A percentile compares a stretch with the other conserved stretches of the same genome.
Evolutionary conservation across 1,284 basidiomycete genomes (phyloP).

Genomic region (Sporisorium sorghi): DNA sequence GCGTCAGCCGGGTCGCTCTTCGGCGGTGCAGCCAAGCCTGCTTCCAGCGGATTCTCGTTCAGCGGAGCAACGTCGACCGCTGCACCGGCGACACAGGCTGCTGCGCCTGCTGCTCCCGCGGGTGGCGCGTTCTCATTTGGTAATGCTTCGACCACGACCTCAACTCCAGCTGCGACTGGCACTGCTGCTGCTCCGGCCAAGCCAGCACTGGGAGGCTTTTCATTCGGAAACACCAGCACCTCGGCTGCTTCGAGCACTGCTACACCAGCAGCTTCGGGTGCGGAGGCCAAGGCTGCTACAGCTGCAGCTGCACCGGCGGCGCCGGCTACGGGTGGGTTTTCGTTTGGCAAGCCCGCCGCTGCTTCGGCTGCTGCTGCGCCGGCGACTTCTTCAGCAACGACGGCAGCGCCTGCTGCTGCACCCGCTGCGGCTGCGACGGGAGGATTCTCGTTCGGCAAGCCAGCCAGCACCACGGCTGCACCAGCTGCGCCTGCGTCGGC

Average conservation of each 20-base stretch:
- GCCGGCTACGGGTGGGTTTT: slow-evolving; percentile 57
- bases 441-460: slow-evolving; percentile 39
- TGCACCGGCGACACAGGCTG: slow-evolving; percentile 35
- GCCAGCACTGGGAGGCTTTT: slow-evolving; percentile 44
- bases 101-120: slow-evolving; percentile 13
- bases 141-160: slow-evolving; percentile 14
- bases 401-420: slow-evolving; percentile 33
- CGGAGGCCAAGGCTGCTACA: slow-evolving; percentile 21
- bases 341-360: slow-evolving; percentile 52
- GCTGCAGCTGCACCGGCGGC: slow-evolving; percentile 52
- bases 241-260: slow-evolving; percentile 11
- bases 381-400: slow-evolving; percentile 29
- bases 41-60: slow-evolving; percentile 55
- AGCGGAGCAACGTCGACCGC: slow-evolving; percentile 39
- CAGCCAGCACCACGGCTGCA: slow-evolving; percentile 23
- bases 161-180: slow-evolving; percentile 29
- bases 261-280: slow-evolving; percentile 43
- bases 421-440: slow-evolving; percentile 24
- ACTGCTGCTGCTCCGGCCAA: slow-evolving; percentile 39
- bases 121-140: slow-evolving; percentile 40
- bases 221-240: slow-evolving; percentile 19
- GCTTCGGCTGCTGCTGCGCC: slow-evolving; percentile 58
- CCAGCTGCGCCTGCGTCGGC: slow-evolving; percentile 32
- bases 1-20: slow-evolving; percentile 30
- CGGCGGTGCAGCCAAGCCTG: slow-evolving; percentile 50